Evolutionary conservation across 1,139 yeast species (phyloP), one percentile per base, ranked within the genome.

Genomic region (Debaryomyces nepalensis): DNA sequence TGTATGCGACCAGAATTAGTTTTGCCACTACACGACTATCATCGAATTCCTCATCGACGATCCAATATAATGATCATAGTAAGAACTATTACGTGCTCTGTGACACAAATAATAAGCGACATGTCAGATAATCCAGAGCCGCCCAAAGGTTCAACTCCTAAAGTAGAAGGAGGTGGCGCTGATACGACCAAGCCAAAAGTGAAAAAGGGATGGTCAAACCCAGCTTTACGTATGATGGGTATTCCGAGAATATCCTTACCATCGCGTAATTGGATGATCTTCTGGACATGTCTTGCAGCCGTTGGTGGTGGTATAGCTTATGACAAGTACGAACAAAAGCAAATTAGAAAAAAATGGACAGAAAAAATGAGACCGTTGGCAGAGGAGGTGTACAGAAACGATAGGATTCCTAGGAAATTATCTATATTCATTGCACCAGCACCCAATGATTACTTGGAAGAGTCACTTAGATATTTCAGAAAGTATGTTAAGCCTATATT

Each of bases 381-480:
- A 7, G 46, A 62, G 42, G 66, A 61, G 35, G 39, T 51, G 0
- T 73, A 71, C 46, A 50, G 56, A 3, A 62, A 74, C 3, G 66
- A 73, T 42, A 61, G 71, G 44, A 58, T 78, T 24, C 91, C 97
- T 1, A 75, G 99, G 41, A 87, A 84, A 54, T 70, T 95, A 42
- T 82, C 89, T 1, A 82, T 95, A 1, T 91, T 84, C 58, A 77
- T 91, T 45, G 96, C 97, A 0, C 99, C 99, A 11, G 97, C 98
- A 10, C 99, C 99, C 11, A 87, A 89, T 53, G 98, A 93, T 61
- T 89, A 82, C 55, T 68, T 95, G 39, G 96, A 86, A 36, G 84
- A 82, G 47, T 82, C 95, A 12, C 61, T 87, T 64, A 77, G 76
- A 46, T 77, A 86, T 44, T 90, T 93, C 73, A 78, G 89, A 51